phyloP scores from a whole-genome alignment of 495 filamentous ascomycete species.

The Lophiostoma macrostomum region DNA sequence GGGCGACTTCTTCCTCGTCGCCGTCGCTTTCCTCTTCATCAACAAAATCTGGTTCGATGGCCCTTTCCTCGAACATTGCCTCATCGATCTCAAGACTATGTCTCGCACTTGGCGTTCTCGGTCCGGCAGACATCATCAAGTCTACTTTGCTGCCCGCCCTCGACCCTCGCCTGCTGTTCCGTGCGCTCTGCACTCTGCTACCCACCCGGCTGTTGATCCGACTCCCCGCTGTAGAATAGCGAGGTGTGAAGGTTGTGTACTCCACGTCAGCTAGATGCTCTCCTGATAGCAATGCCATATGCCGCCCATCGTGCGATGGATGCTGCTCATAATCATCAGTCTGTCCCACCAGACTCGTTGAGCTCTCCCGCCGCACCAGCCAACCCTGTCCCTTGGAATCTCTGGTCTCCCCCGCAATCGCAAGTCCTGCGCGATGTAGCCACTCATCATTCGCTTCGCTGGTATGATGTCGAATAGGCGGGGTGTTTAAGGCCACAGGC shows the following conservation, averaged over 20 bases:
- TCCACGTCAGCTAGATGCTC: conserved; percentile 32
- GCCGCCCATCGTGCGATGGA: conserved; percentile 14
- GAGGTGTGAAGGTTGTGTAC: conserved; percentile 29
- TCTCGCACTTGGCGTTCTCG: conserved; percentile 14
- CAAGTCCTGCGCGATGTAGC: conserved; percentile 40
- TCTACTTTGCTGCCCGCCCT: conserved; percentile 32
- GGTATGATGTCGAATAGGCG: conserved; percentile 26
- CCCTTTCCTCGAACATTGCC: conserved; percentile 31
- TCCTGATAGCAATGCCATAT: conserved; percentile 26
- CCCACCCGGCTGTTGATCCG: conserved; percentile 29
- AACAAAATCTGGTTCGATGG: conserved; percentile 60
- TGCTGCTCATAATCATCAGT: conserved; percentile 32
- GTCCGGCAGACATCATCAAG: conserved; percentile 33
- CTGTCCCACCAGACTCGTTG: conserved; percentile 34
- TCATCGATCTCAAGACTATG: conserved; percentile 19
- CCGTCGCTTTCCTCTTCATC: conserved; percentile 33
- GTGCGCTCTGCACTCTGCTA: conserved; percentile 33
- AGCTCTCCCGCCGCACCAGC: conserved; percentile 38
- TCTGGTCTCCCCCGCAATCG: conserved; percentile 36
- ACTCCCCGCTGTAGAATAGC: conserved; percentile 22
- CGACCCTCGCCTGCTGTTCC: conserved; percentile 36
- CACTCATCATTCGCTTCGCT: conserved; percentile 36
- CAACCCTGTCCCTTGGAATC: conserved; percentile 44
- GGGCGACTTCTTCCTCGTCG: conserved; percentile 55
- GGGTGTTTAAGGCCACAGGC: conserved; percentile 1